Evolutionary conservation across 805 yeast species (phyloP), one percentile per base, ranked within the genome.

Genomic region (Starmerella riodocensis): DNA sequence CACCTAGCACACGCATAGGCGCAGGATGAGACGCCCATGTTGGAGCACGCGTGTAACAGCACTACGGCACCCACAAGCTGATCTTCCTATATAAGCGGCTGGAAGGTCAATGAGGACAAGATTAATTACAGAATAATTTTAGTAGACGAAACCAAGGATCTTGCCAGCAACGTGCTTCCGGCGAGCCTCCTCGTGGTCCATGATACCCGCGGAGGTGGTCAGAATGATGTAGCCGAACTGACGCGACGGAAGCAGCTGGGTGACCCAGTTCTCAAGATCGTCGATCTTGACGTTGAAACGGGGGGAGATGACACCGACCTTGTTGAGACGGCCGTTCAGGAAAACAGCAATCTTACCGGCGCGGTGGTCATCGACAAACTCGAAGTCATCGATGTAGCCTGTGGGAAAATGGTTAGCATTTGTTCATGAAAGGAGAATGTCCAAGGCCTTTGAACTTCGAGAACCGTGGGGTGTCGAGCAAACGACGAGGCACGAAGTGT

Each of bases 111-210:
- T 6, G 24, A 31, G n/a, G 19, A 32, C 23, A 36, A 16, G 19
- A 29, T 31, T 19, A 30, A 17, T 21, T 41, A 31, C 27, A 5
- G 14, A 34, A 31, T 54, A n/a, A n/a, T 28, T 28, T 62, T 81
- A 86, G 81, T 86, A 86, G 55, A 86, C 95, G 75, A 83, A 86
- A 66, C 96, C 97, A 65, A 86, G 80, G 70, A 86, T 81, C 78
- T 86, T 86, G 70, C 97, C 97, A 58, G 95, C 84, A 59, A 86
- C 96, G 74, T 86, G 96, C 82, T 86, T 88, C 78, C 96, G 81
- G 79, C 94, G 83, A 63, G 97, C 97, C 75, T 86, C 96, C 76
- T 88, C 96, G 76, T 86, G 97, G 78, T 88, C 96, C 94, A 86
- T 85, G 62, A 86, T 86, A 74, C 97, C 97, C 60, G 96, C 95